phyloP scores from a whole-genome alignment of 2,329 filamentous ascomycete species.

The Pseudocercospora fijiensis region DNA sequence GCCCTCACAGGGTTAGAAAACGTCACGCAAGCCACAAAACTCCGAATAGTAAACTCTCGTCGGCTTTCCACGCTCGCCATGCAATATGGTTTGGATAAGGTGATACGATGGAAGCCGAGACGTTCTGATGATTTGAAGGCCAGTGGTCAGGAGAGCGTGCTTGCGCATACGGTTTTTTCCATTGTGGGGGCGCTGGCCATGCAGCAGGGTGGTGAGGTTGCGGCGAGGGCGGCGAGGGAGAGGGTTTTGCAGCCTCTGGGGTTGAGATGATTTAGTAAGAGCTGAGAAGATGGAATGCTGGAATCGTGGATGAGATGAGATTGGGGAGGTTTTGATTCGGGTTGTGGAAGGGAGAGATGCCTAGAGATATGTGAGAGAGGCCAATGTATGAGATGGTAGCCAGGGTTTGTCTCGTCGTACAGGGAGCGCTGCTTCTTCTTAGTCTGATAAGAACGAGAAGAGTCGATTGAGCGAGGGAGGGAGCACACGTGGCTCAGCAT shows the following conservation, averaged over 20 bases:
- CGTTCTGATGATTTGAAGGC: slow-evolving; percentile 66
- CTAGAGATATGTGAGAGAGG: no score
- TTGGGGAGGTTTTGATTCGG: no score
- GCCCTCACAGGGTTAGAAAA: slow-evolving; percentile 72
- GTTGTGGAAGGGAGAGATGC: no score
- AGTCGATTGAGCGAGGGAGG: neutral
- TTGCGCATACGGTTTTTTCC: slow-evolving; percentile 76
- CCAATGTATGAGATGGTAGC: no score
- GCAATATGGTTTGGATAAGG: slow-evolving; percentile 67
- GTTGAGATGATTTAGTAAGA: slow-evolving; percentile 53
- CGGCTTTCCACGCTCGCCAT: slow-evolving; percentile 67
- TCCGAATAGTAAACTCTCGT: slow-evolving; percentile 61
- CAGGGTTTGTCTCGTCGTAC: no score
- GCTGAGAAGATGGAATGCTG: no score
- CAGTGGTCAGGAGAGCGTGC: slow-evolving; percentile 73
- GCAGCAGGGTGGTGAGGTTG: slow-evolving; percentile 77
- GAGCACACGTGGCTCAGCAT: neutral
- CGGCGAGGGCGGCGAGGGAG: slow-evolving; percentile 72
- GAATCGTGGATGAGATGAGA: no score
- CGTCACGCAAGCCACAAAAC: slow-evolving; percentile 61
- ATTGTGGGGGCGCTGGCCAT: slow-evolving; percentile 87
- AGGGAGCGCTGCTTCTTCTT: neutral
- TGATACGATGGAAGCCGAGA: slow-evolving; percentile 85
- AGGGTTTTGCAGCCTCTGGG: slow-evolving; percentile 62
- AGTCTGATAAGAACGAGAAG: neutral